Evolutionary conservation across 257 asterid species (phyloP), one percentile per base, ranked within the genome.

Genomic region (Voacanga thouarsii): DNA sequence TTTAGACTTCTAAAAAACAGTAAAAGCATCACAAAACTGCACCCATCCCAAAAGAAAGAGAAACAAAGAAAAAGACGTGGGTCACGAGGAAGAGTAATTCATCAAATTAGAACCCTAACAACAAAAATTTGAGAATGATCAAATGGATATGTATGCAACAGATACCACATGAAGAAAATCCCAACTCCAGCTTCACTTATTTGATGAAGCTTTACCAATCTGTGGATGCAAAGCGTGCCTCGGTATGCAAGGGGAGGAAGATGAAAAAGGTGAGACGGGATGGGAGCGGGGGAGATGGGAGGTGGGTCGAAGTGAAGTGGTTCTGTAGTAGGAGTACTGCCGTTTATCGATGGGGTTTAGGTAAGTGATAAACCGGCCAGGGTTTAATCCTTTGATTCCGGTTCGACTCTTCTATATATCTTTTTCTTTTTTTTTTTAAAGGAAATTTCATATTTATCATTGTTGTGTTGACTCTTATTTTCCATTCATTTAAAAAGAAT

Each of bases 261-360:
- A 47, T 39, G 8, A 12, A 26, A 18, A 4, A 55, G 68, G 60
- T 24, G 50, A 44, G 60, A 49, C 47, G 71, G 51, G 76, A 2
- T 57, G 41, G 23, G 71, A 57, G 24, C 7, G 33, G 59, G 45
- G 14, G 77, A 51, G 51, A 0, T 11, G 37, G 45, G 56, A 49
- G 78, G 30, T 18, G 57, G 82, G 59, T 53, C 3, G 72, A 79
- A 70, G 60, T 8, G 51, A 33, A 33, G 50, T 12, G 51, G 44
- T 50, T 68, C 19, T 67, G 30, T 16, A 67, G 37, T 37, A 51
- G 16, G 30, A 7, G 66, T 33, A 33, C 37, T 33, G 19, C 57
- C 60, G 68, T 39, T 39, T 47, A 76, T 63, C 11, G 74, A 16
- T 28, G 74, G 74, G 74, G 66, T 67, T 69, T 69, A 56, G 77